Base-by-base conservation (phyloP, 345 rosid genomes). In the Eucalyptus lansdowneana region DNA sequence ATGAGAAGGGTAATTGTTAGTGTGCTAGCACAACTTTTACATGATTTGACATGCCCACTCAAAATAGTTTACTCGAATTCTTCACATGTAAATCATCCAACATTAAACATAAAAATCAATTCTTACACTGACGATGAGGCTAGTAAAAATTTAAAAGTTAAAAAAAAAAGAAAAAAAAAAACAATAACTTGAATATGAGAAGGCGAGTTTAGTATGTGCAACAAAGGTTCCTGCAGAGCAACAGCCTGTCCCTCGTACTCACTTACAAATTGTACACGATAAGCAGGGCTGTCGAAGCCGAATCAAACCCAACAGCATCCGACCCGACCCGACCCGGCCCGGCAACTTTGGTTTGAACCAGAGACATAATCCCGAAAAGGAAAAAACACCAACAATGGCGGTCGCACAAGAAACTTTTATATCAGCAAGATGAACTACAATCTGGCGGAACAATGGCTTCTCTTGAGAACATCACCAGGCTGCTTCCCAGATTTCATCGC, bases 91-190 rank as follows among this genome's bases (percentile, higher is more conserved):
- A 69, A 69, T 17, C 80, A 62, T 62, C 67, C 80, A 69, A 5
- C 80, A 69, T 34, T 69, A 72, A 76, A 19, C 8, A 40, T 21
- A 21, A 76, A 21, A 76, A 40, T 76, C 47, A 72, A 37, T 21
- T 37, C 45, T 72, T 72, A 6, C 27, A 37, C 27, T 11, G 13
- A 37, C 47, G 11, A 72, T 11, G 7, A 21, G 11, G 24, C 80
- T 21, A 10, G 37, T 11, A 3, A 21, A 37, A 40, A 76, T 37
- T 40, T 21, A 6, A 37, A 37, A 37, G 83, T 21, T 0, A 3
- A 72, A 27, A 27, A 60, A 27, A 3, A 11, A 7, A 0, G 14
- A 0, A 0, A 17, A 3, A 51, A 19, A 53, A 53, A 8, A 17
- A 37, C 7, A 5, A 19, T 72, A 21, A 19, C 12, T 19, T 76